These are phyloP conservation scores for Apiospora malaysiana DNA, from an alignment of 2,329 filamentous ascomycete genomes.

Conservation along the genomic window DNA sequence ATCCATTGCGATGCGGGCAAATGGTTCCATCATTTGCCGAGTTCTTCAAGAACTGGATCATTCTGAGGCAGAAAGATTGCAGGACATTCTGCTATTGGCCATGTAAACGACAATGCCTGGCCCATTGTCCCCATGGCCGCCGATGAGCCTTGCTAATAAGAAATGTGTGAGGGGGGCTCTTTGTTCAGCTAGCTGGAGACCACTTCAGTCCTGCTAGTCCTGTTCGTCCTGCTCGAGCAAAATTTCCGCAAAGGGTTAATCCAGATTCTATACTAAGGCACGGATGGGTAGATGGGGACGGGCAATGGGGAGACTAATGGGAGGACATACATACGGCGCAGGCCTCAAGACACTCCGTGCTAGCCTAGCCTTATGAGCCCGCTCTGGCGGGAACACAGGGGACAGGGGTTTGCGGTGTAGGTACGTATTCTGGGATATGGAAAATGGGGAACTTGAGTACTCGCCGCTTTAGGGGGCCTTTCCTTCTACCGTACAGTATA, in stretches of 20 bases:
- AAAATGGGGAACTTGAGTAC: neutral
- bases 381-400: conserved; percentile 14
- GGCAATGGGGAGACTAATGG: neutral
- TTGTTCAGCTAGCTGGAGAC: conserved; percentile 18
- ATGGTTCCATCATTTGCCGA: conserved; percentile 3
- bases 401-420: conserved; percentile 6
- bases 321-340: neutral
- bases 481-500: too few relatives aligned
- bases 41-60: neutral
- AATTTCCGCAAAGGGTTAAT: conserved; percentile 9
- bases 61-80: neutral
- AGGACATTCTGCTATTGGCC: neutral
- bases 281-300: neutral
- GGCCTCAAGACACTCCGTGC: neutral
- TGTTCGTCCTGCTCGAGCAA: neutral
- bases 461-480: conserved; percentile 6
- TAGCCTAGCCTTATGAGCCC: conserved; percentile 15
- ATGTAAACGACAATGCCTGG: conserved; percentile 5
- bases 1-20: conserved; percentile 3
- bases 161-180: conserved; percentile 4
- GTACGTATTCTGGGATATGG: neutral
- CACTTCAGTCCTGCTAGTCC: neutral
- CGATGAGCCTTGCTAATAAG: conserved; percentile 15
- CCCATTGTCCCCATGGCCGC: neutral
- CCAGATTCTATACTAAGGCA: conserved; percentile 16